A percentile compares a stretch with the other conserved stretches of the same genome.
These are phyloP conservation scores for Aspergillus hancockii DNA, from an alignment of 495 filamentous ascomycete genomes.

Conservation along the genomic window DNA sequence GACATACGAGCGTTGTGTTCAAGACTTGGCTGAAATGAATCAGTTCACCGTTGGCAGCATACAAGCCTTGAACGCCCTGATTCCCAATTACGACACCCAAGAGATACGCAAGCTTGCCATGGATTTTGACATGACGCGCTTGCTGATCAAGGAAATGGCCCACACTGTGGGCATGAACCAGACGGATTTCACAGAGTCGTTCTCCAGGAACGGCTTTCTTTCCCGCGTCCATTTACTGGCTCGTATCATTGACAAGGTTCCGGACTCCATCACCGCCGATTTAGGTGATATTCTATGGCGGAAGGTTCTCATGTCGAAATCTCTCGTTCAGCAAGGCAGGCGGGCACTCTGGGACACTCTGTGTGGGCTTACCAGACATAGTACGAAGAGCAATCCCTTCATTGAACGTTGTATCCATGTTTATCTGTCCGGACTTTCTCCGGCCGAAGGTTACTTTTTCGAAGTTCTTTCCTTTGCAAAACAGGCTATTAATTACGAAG, in stretches of 20 bases:
- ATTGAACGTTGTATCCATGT: conserved; percentile 64
- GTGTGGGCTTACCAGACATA: conserved; percentile 48
- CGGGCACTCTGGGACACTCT: conserved; percentile 67
- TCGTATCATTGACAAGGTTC: conserved; percentile 56
- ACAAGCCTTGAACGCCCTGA: conserved; percentile 63
- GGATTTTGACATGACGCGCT: conserved; percentile 52
- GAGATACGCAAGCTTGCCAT: conserved; percentile 53
- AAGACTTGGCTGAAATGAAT: conserved; percentile 58
- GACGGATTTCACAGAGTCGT: conserved; percentile 35
- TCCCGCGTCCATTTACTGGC: conserved; percentile 61
- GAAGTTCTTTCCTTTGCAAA: conserved; percentile 70
- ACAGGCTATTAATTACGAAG: conserved; percentile 48
- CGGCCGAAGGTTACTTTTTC: conserved; percentile 62
- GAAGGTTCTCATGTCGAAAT: conserved; percentile 61
- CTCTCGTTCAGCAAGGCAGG: conserved; percentile 55
- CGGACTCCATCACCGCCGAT: conserved; percentile 60
- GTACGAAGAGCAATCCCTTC: conserved; percentile 57
- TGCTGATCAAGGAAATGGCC: conserved; percentile 54
- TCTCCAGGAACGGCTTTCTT: conserved; percentile 37
- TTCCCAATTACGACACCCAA: conserved; percentile 45
- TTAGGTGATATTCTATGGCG: conserved; percentile 67
- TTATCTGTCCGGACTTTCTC: conserved; percentile 63
- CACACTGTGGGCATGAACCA: conserved; percentile 45
- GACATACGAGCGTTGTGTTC: conserved; percentile 58
- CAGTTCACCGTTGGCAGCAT: conserved; percentile 67